Evolutionary conservation across 1,284 basidiomycete genomes (phyloP), one percentile per base, ranked within the genome.

Genomic region (Moniliophthora roreri): DNA sequence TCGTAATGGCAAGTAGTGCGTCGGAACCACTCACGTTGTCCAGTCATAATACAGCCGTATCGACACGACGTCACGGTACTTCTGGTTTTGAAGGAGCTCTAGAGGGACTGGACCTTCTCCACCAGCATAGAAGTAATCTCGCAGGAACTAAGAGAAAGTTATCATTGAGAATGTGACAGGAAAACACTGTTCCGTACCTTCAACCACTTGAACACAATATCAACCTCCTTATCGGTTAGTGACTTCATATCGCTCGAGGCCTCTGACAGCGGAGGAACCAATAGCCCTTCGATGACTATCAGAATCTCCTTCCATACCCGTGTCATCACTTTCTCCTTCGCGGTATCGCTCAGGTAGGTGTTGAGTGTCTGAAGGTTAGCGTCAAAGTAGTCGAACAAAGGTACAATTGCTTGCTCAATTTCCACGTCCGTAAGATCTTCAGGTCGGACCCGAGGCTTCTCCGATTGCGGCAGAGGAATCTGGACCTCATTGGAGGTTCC

Each of bases 171-270:
- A 59, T 39, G 9, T 50, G 34, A 56, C 35, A 11, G 26, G 8
- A 16, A 6, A 41, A 34, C 10, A 46, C 2, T 48, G 26, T 35
- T 21, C 2, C 73, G 21, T 55, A 91, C 93, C 81, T 93, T 94
- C 48, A 98, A 72, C 97, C 97, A 99, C 67, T 95, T 97, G 76
- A 98, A 95, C 9, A 95, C 96, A 52, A 99, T 90, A 65, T 98
- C 96, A 24, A 98, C 91, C 73, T 98, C 96, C 72, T 96, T 95
- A 63, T 97, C 95, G 34, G 81, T 87, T 62, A 99, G 69, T 11
- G 94, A 89, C 59, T 89, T 87, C 93, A 98, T 91, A 53, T 92
- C 89, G 51, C 93, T 94, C 8, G 88, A 79, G n/a, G 85, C 77
- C 58, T 97, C 94, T 5, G 91, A 93, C 51, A 99, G 72, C 1